Conservation (phyloP, 1,139 yeast species). For the Yamadazyma kanchanaburiensis region DNA sequence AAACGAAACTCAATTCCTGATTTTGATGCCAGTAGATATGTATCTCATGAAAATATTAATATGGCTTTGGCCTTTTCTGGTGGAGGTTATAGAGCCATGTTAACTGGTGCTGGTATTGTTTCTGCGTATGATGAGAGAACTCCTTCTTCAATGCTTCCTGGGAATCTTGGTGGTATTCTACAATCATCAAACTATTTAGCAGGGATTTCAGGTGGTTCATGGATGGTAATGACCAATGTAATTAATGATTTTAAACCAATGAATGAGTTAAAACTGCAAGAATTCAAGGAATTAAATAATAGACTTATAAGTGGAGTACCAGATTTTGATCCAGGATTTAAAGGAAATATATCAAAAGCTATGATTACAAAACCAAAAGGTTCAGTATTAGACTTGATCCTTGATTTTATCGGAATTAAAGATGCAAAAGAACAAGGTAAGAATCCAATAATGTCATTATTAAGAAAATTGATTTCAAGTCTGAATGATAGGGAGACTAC, state of each 20-base stretch:
- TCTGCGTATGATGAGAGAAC: conserved; percentile 50
- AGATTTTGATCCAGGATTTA: conserved; percentile 30
- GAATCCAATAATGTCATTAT: conserved; percentile 1
- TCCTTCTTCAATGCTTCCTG: conserved; percentile 16
- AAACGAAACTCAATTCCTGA: conserved; percentile 33
- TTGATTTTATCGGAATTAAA: conserved; percentile 25
- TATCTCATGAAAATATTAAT: conserved; percentile 17
- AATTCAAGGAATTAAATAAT: neutral
- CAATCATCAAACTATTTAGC: conserved; percentile 54
- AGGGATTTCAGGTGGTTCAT: conserved; percentile 72
- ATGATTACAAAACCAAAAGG: neutral
- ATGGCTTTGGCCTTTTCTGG: conserved; percentile 66
- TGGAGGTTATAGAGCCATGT: conserved; percentile 70
- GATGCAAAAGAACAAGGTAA: conserved; percentile 3
- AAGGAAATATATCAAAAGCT: conserved; percentile 3
- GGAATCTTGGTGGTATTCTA: conserved; percentile 44
- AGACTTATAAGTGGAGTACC: conserved; percentile 57
- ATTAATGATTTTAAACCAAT: conserved; percentile 46
- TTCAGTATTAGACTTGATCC: neutral
- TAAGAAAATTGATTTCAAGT: neutral
- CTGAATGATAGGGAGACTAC: conserved; percentile 13
- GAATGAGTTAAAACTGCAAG: conserved; percentile 23
- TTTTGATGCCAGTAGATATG: conserved; percentile 25
- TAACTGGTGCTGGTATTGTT: conserved; percentile 62
- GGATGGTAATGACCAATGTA: conserved; percentile 53